phyloP scores from a whole-genome alignment of 1,284 basidiomycete genomes.

The Apiotrichum veenhuisii region DNA sequence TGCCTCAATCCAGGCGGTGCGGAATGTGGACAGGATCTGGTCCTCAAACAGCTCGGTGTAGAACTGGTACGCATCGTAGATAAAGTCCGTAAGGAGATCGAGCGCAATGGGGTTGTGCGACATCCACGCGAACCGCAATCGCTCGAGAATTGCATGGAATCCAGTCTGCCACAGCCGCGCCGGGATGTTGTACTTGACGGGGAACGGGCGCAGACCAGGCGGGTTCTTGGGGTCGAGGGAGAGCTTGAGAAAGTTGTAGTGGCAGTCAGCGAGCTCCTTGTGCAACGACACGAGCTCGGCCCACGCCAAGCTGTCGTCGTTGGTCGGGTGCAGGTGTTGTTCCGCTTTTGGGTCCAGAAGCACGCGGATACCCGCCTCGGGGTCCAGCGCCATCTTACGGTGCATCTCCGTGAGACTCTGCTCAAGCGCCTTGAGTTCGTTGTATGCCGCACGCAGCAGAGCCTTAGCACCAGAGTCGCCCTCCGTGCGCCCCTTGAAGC shows the following conservation, averaged over 20 bases:
- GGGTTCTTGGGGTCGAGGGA: constrained; percentile 83
- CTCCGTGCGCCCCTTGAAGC: constrained; percentile 48
- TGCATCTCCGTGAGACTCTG: constrained; percentile 49
- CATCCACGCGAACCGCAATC: constrained; percentile 72
- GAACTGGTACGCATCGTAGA: constrained; percentile 91
- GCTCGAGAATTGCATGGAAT: constrained; percentile 85
- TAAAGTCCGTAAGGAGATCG: constrained; percentile 82
- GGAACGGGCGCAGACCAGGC: constrained; percentile 78
- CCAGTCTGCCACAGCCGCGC: constrained; percentile 87
- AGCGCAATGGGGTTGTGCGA: constrained; percentile 43
- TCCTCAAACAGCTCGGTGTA: constrained; percentile 88
- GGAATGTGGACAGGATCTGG: constrained; percentile 65
- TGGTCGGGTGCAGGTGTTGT: constrained; percentile 12
- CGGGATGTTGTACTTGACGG: constrained; percentile 91
- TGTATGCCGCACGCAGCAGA: constrained; percentile 46
- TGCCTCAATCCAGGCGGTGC: constrained; percentile 87
- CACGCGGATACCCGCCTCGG: constrained; percentile 37
- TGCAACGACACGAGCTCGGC: constrained; percentile 47
- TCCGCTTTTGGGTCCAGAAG: constrained; percentile 24
- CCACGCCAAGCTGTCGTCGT: constrained; percentile 40
- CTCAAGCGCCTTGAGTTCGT: constrained; percentile 47
- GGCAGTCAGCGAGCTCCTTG: constrained; percentile 69
- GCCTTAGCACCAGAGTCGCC: constrained; percentile 49
- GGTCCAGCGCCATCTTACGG: constrained; percentile 45
- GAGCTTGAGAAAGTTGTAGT: constrained; percentile 80